Evolutionary conservation across 805 yeast genomes (phyloP).

Genomic region (Starmera amethionina): DNA sequence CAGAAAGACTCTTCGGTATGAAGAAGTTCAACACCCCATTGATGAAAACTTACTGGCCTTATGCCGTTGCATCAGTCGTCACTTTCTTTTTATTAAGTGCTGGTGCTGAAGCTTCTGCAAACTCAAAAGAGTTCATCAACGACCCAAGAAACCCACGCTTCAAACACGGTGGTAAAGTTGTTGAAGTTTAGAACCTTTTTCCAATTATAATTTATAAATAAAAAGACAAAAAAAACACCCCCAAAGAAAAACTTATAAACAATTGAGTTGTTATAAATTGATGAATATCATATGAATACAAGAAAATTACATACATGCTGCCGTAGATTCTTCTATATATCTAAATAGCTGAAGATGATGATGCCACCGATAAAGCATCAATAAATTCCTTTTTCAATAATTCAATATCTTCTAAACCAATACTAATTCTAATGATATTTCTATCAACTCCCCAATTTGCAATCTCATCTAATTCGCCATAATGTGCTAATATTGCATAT

Average conservation of each 20-base stretch:
- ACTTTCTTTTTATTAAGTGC: slow-evolving; percentile 65
- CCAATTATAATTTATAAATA: too few relatives aligned
- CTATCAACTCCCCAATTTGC: slow-evolving; percentile 77
- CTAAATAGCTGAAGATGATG: slow-evolving; percentile 7
- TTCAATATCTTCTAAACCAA: slow-evolving; percentile 71
- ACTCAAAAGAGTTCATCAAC: slow-evolving; percentile 75
- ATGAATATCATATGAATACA: too few relatives aligned
- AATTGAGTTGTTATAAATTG: neutral
- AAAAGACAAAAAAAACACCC: neutral
- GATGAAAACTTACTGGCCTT: slow-evolving; percentile 77
- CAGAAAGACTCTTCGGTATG: slow-evolving; percentile 5
- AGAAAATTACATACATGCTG: too few relatives aligned
- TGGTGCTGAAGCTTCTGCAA: slow-evolving; percentile 57
- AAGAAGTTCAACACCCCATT: slow-evolving; percentile 36
- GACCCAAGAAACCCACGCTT: slow-evolving; percentile 97
- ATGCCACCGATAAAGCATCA: slow-evolving; percentile 30
- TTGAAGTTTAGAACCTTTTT: slow-evolving; percentile 14
- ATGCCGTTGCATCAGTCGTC: slow-evolving; percentile 71
- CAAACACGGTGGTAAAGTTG: slow-evolving; percentile 42
- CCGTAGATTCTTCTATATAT: too few relatives aligned
- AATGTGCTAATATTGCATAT: slow-evolving; percentile 80
- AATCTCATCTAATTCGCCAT: slow-evolving; percentile 68
- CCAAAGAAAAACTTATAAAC: neutral
- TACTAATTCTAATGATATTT: slow-evolving; percentile 67
- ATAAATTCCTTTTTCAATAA: slow-evolving; percentile 42